These are phyloP conservation scores for Malassezia restricta DNA, from an alignment of 1,284 basidiomycete genomes.

Conservation along the genomic window DNA sequence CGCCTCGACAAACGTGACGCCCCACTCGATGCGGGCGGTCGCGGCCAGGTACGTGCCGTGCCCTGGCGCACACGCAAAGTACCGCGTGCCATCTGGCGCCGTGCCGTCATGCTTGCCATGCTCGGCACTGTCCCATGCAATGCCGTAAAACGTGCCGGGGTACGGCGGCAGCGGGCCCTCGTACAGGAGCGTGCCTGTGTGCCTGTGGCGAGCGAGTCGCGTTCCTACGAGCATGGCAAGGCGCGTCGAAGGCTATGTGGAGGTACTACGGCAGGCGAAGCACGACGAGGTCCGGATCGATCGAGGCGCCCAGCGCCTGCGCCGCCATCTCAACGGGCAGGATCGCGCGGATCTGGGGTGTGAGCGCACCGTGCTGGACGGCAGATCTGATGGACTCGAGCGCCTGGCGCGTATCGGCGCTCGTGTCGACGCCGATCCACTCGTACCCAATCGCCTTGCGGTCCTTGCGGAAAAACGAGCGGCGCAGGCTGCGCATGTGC, in stretches of 20 bases:
- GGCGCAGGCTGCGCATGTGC: constrained; percentile 43
- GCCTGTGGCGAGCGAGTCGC: constrained; percentile 22
- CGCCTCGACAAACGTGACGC: constrained; percentile 60
- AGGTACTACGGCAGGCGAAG: constrained; percentile 10
- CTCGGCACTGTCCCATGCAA: constrained; percentile 80
- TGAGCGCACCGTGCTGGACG: constrained; percentile 34
- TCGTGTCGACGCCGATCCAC: constrained; percentile 37
- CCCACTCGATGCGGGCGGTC: constrained; percentile 21
- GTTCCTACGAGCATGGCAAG: constrained; percentile 12
- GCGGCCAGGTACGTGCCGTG: constrained; percentile 30
- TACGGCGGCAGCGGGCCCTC: constrained; percentile 59
- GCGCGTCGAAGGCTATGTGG: too few species aligned
- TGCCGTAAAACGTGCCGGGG: constrained; percentile 67
- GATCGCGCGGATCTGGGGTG: constrained; percentile 37
- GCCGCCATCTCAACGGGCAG: constrained; percentile 37
- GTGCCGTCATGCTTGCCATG: constrained; percentile 77
- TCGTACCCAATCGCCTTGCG: constrained; percentile 47
- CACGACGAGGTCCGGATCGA: constrained; percentile 7
- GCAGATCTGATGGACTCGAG: constrained; percentile 36
- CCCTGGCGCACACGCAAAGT: constrained; percentile 52
- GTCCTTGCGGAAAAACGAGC: constrained; percentile 48
- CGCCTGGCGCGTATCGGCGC: constrained; percentile 34
- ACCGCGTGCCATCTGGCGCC: constrained; percentile 59
- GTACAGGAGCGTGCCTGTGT: constrained; percentile 56
- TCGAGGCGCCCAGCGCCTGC: constrained; percentile 26